Evolutionary conservation across 306 rosid species (phyloP).

Genomic region (Quercus engelmannii): DNA sequence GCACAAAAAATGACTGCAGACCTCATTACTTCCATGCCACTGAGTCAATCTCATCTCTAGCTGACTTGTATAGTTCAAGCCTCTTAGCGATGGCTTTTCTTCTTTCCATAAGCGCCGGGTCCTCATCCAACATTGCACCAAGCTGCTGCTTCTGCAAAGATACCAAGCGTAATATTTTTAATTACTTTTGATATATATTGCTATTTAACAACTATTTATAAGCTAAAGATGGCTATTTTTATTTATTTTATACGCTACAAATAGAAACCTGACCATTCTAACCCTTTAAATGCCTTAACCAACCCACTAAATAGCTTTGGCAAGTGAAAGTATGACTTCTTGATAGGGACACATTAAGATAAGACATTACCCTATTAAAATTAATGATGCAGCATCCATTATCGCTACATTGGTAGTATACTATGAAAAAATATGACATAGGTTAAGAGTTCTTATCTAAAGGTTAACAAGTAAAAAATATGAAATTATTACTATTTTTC

Average conservation of each 20-base stretch:
- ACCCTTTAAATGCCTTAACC: neutral
- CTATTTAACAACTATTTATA: no score
- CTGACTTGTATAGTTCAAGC: conserved; percentile 93
- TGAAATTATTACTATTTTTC: no score
- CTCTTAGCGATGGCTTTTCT: conserved; percentile 75
- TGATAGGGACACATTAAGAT: no score
- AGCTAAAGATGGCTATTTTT: neutral
- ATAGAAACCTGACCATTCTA: neutral
- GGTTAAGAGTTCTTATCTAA: no score
- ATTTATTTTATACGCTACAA: neutral
- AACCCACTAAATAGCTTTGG: neutral
- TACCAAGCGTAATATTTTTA: conserved; percentile 5
- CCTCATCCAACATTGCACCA: conserved; percentile 93
- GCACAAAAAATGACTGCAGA: neutral
- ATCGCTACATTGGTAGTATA: no score
- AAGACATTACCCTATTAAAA: no score
- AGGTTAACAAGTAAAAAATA: no score
- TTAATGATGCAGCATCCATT: no score
- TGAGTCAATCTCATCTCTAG: conserved; percentile 90
- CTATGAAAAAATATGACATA: no score
- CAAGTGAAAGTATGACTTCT: neutral
- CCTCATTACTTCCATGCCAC: conserved; percentile 82
- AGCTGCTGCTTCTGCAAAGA: conserved; percentile 82
- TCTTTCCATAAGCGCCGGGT: conserved; percentile 88
- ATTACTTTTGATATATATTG: neutral